A percentile compares a stretch with the other conserved stretches of the same genome.
Evolutionary conservation across 768 basidiomycete genomes (phyloP).

Genomic region (Tylopilus plumbeoviolaceoides): DNA sequence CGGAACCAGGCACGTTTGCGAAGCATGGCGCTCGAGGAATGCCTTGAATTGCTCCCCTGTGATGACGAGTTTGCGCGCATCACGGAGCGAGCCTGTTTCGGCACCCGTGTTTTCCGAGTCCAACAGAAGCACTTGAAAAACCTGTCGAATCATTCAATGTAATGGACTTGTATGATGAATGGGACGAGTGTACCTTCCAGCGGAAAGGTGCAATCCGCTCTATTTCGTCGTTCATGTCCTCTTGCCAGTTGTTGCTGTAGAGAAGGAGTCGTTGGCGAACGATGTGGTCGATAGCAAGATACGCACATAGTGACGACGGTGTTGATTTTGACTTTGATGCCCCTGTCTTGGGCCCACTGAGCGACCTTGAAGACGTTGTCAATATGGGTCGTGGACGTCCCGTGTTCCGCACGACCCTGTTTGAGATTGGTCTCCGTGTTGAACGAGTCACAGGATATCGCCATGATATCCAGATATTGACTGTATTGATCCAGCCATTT

Average conservation of each 20-base stretch:
- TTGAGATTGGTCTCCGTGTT: constrained; percentile 33
- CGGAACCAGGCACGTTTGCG: neutral
- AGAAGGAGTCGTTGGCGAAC: neutral
- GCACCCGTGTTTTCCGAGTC: constrained; percentile 35
- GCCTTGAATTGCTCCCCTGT: neutral
- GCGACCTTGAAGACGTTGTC: constrained; percentile 33
- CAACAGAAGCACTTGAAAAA: constrained; percentile 35
- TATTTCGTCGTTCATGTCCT: constrained; percentile 39
- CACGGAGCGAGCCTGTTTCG: constrained; percentile 30
- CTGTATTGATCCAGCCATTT: constrained; percentile 39
- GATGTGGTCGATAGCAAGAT: neutral
- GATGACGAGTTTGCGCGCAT: constrained; percentile 33
- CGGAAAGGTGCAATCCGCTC: constrained; percentile 32
- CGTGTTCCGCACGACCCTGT: constrained; percentile 33
- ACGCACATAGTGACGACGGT: constrained; percentile 29
- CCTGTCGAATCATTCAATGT: constrained; percentile 18
- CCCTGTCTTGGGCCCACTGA: constrained; percentile 32
- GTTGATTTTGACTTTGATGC: constrained; percentile 38
- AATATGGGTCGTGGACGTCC: constrained; percentile 29
- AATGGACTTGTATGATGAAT: neutral
- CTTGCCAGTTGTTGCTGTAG: constrained; percentile 35
- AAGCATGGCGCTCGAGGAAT: neutral
- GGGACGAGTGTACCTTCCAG: constrained; percentile 32
- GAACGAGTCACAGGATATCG: constrained; percentile 41
- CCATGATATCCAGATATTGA: constrained; percentile 38